Percentiles rank a stretch among this genome's conserved stretches.
Evolutionary conservation across 768 basidiomycete species (phyloP).

Genomic region (Suillus clintonianus): DNA sequence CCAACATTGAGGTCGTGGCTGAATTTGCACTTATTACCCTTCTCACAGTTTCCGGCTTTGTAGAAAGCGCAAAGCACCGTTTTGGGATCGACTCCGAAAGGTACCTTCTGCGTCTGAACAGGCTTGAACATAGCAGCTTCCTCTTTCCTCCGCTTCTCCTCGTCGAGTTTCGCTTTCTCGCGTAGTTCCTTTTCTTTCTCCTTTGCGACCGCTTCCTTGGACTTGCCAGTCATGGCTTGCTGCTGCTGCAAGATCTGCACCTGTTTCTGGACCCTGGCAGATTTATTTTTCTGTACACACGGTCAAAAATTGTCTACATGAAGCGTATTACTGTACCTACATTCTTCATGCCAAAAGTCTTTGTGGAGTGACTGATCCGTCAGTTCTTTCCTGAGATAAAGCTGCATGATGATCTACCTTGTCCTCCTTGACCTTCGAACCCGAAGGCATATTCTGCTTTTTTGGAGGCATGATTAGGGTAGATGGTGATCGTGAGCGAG

Average conservation of each 20-base stretch:
- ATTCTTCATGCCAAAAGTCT: conserved; percentile 92
- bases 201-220: conserved; percentile 75
- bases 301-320: conserved; percentile 4
- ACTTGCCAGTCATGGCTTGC: conserved; percentile 74
- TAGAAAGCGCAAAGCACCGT: conserved; percentile 89
- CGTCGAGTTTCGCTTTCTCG: conserved; percentile 74
- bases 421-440: conserved; percentile 78
- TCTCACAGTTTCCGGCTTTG: conserved; percentile 92
- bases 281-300: conserved; percentile 84
- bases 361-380: conserved; percentile 29
- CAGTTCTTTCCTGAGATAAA: conserved; percentile 22
- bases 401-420: conserved; percentile 52
- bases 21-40: conserved; percentile 96
- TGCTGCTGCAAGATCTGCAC: conserved; percentile 82
- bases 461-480: conserved; percentile 72
- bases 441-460: conserved; percentile 56
- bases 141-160: conserved; percentile 83
- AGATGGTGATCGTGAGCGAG: neutral
- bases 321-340: conserved; percentile 42
- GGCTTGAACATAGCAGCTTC: conserved; percentile 83
- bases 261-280: conserved; percentile 86
- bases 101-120: conserved; percentile 81
- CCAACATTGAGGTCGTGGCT: conserved; percentile 90
- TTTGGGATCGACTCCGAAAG: conserved; percentile 96
- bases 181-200: conserved; percentile 82